Base-by-base conservation (phyloP, 2,329 filamentous ascomycete genomes). In the Aspergillus texensis region DNA sequence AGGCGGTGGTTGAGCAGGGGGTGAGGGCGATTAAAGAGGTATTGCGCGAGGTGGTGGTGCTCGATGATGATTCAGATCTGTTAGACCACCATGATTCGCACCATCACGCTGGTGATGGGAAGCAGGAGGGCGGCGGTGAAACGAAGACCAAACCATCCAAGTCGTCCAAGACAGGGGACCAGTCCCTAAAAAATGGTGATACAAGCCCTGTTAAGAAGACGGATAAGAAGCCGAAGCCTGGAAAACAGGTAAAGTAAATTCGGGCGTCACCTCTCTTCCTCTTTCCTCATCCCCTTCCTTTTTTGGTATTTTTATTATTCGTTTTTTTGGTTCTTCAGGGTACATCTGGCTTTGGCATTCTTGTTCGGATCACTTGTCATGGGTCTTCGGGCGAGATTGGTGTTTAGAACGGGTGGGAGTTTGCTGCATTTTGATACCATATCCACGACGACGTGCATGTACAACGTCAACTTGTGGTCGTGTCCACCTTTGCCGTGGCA, bases 1-100 rank as follows among this genome's bases (percentile, higher is more conserved):
- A 81, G 21, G 72, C 72, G 4, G 83, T 83, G 6, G 80, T 87
- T 30, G 77, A 80, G 34, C 81, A 82, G 62, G 85, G 84, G 0
- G 80, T 84, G 9, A 81, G 79, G 62, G 80, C 81, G 21, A 75
- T 88, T 45, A 82, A 81, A 71, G 82, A 80, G 61, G 83, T 84
- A 66, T 70, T 88, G 68, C 78, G 84, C 61, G 80, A 81, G 66
- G 79, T 85, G 28, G 82, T 83, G 53, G 81, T 80, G 24, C 69
- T 82, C 21, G 78, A 80, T 60, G 80, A 79, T 53, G 81, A 80
- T 43, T 66, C 62, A n/a, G 68, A 62, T 19, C 55, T 57, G 34
- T 61, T 43, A 16, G 55, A 32, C 1, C 14, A 34, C 12, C 36
- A 54, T 24, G 39, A 41, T 28, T 28, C 32, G 39, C n/a, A 21